These are phyloP conservation scores for Skeletonema grethae DNA, from an alignment of 108 stramenopile genomes.

Conservation along the genomic window DNA sequence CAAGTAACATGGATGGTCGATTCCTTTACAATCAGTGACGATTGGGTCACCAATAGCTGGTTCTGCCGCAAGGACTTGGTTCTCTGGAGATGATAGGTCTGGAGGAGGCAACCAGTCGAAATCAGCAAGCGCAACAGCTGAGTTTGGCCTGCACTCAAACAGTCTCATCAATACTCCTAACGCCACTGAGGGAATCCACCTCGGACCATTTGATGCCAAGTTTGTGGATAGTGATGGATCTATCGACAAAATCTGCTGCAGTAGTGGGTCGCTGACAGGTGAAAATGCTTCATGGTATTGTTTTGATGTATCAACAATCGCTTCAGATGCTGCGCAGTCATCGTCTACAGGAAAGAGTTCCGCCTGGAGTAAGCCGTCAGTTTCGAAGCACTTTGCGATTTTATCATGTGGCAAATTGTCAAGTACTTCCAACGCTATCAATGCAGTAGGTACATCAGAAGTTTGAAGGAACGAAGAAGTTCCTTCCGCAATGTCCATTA, in stretches of 20 bases:
- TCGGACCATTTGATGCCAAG: conserved; percentile 28
- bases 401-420: conserved; percentile 91
- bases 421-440: conserved; percentile 76
- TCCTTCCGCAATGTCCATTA: conserved; percentile 78
- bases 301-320: conserved; percentile 18
- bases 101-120: conserved; percentile 75
- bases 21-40: conserved; percentile 75
- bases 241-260: conserved; percentile 49
- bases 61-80: conserved; percentile 7
- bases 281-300: conserved; percentile 56
- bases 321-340: not conserved
- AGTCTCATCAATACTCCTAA: conserved; percentile 61
- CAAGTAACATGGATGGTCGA: conserved; percentile 74
- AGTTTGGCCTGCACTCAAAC: conserved; percentile 59
- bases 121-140: conserved; percentile 70
- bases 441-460: conserved; percentile 62
- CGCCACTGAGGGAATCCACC: conserved; percentile 82
- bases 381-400: conserved; percentile 42
- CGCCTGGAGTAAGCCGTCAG: conserved; percentile 63
- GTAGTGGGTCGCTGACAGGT: conserved; percentile 65
- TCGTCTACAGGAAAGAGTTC: conserved; percentile 26
- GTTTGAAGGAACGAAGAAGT: conserved; percentile 35
- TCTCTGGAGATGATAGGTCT: conserved; percentile 10
- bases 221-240: conserved; percentile 43
- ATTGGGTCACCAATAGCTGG: conserved; percentile 69